phyloP scores from a whole-genome alignment of 192 early-diverging fungal species.

The Allomyces macrogynus region DNA sequence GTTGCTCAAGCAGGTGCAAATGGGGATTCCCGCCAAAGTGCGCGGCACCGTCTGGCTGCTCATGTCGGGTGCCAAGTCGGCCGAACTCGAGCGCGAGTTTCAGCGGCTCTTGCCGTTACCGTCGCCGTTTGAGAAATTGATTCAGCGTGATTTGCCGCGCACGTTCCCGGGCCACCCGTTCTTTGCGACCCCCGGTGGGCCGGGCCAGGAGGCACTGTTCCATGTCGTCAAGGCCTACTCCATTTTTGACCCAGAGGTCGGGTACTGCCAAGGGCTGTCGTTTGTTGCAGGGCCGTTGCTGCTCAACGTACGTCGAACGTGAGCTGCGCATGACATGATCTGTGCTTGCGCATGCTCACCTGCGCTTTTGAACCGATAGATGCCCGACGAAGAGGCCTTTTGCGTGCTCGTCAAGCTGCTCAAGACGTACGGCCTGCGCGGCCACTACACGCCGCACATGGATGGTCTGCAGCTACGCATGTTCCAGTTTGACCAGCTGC shows the following conservation, averaged over 20 bases:
- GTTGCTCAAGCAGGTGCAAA: constrained; percentile 56
- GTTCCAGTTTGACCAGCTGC: constrained; percentile 74
- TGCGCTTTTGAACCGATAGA: constrained; percentile 20
- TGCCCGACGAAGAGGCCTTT: constrained; percentile 95
- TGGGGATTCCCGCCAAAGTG: constrained; percentile 68
- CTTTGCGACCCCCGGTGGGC: constrained; percentile 58
- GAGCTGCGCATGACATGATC: too few species aligned
- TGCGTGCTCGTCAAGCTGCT: constrained; percentile 78
- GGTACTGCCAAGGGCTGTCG: constrained; percentile 91
- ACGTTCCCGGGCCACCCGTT: constrained; percentile 78
- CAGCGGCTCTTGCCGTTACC: constrained; percentile 46
- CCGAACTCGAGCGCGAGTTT: constrained; percentile 54
- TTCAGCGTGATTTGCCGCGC: constrained; percentile 65
- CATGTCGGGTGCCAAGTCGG: constrained; percentile 60
- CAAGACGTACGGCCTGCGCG: constrained; percentile 70
- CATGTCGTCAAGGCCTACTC: constrained; percentile 83
- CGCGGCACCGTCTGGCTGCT: constrained; percentile 92
- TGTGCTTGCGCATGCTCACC: background rate
- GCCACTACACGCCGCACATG: constrained; percentile 79
- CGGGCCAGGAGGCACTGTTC: constrained; percentile 74
- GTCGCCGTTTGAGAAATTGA: constrained; percentile 80
- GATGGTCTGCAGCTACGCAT: constrained; percentile 62
- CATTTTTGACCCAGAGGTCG: constrained; percentile 77
- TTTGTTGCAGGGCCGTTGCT: constrained; percentile 82
- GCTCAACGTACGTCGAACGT: constrained; percentile 45